Percentiles rank a stretch among this genome's conserved stretches.
phyloP scores from a whole-genome alignment of 2,329 filamentous ascomycete genomes.

The Atkinsonella texensis region DNA sequence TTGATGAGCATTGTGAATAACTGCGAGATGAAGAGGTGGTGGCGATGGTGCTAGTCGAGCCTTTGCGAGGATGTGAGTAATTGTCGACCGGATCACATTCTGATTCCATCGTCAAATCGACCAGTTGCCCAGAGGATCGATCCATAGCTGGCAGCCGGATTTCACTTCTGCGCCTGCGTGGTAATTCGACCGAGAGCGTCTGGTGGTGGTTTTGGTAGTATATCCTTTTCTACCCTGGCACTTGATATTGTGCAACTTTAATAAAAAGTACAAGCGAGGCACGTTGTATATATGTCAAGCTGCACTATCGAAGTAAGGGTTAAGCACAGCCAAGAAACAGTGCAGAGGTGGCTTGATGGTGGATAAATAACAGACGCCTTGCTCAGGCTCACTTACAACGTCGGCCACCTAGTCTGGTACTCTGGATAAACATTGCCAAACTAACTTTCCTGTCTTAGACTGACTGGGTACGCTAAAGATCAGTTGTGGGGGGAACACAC shows the following conservation, averaged over 20 bases:
- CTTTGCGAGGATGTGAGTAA: slow-evolving; percentile 27
- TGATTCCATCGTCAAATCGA: slow-evolving; percentile 26
- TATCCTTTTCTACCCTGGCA: not conserved
- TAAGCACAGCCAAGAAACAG: not conserved
- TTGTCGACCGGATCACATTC: slow-evolving; percentile 29
- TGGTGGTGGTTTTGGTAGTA: not conserved
- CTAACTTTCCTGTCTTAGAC: not conserved
- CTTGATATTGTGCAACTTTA: not conserved
- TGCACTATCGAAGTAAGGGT: not conserved
- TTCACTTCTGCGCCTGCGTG: not conserved
- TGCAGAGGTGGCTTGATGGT: not conserved
- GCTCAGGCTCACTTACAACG: not conserved
- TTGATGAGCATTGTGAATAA: slow-evolving; percentile 4
- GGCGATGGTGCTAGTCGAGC: slow-evolving; percentile 8
- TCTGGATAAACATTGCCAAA: not conserved
- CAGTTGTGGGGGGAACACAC: slow-evolving; percentile 9
- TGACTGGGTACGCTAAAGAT: not conserved
- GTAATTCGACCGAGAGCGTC: not conserved
- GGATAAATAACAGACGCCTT: not conserved
- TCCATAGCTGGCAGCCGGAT: slow-evolving; percentile 19
- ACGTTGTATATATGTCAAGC: not conserved
- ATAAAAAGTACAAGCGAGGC: not conserved
- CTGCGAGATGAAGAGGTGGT: not conserved
- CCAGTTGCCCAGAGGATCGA: slow-evolving; percentile 20
- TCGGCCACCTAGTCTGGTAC: not conserved